Evolutionary conservation across 345 rosid genomes (phyloP), one percentile per base, ranked within the genome.

Genomic region (Gynandropsis gynandra): DNA sequence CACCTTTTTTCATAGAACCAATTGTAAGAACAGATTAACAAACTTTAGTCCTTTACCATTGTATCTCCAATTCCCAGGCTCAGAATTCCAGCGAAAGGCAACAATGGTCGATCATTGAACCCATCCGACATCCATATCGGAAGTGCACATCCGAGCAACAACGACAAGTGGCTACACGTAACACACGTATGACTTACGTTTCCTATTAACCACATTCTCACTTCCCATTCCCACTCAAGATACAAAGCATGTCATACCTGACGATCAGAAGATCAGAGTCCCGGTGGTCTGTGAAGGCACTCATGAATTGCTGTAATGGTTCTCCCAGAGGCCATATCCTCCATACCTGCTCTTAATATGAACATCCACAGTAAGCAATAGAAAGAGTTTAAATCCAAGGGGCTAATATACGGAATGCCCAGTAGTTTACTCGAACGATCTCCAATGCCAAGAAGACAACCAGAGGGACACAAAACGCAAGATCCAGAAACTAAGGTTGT

Each of bases 51-150:
- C 5, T 82, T 70, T 70, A 92, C 98, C 97, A 92, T 85, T 38
- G 97, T 85, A 74, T 92, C 98, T 58, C 95, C 98, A 54, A 92
- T 92, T 37, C 97, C 97, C 10, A 92, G 90, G 83, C 98, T 92
- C 71, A 92, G 76, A 64, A 92, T 81, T 69, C 98, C 98, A 55
- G 98, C 85, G 73, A 87, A 92, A 37, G 97, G 89, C 33, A 88
- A 77, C 62, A 87, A 88, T 15, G 98, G 93, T 42, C 97, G 78
- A 74, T 92, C 98, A 44, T 79, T 92, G 77, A 79, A 82, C 43
- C 86, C 95, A 18, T 82, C 82, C 54, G 96, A 92, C 89, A 92
- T 78, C 98, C 98, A 92, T 33, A 87, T 87, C 33, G 98, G 98
- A 69, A 92, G 85, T 14, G 96, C 88, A 63, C 96, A 92, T 45